These are phyloP conservation scores for Rhinocladiella mackenziei DNA, from an alignment of 2,329 filamentous ascomycete genomes.

Conservation along the genomic window DNA sequence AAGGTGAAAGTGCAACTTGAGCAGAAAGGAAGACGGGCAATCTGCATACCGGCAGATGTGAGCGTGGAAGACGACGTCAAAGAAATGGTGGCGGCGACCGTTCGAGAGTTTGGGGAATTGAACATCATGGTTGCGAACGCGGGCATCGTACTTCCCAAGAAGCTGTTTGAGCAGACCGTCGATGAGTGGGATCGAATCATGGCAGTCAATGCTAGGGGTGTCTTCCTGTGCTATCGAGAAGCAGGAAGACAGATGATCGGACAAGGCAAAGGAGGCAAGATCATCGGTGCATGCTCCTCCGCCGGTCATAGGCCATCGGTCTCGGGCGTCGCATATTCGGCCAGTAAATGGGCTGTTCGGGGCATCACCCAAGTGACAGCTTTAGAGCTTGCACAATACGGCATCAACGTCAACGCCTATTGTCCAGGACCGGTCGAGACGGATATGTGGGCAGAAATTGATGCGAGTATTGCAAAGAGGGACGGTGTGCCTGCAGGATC, in stretches of 20 bases:
- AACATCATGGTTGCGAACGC: slow-evolving; percentile 57
- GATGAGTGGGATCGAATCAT: slow-evolving; percentile 58
- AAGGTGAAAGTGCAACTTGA: slow-evolving; percentile 5
- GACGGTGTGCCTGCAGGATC: slow-evolving; percentile 49
- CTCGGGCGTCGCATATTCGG: slow-evolving; percentile 58
- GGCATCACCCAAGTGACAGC: slow-evolving; percentile 63
- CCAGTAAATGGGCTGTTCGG: slow-evolving; percentile 63
- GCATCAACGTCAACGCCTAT: slow-evolving; percentile 65
- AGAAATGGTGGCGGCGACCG: slow-evolving; percentile 49
- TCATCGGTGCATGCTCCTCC: slow-evolving; percentile 53
- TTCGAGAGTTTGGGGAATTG: slow-evolving; percentile 50
- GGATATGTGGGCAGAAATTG: slow-evolving; percentile 65
- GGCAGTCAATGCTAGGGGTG: slow-evolving; percentile 59
- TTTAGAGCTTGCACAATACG: slow-evolving; percentile 59
- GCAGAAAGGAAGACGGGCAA: slow-evolving; percentile 33
- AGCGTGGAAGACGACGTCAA: slow-evolving; percentile 52
- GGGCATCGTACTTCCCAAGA: slow-evolving; percentile 56
- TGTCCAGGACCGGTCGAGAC: slow-evolving; percentile 65
- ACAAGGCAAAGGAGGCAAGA: slow-evolving; percentile 50
- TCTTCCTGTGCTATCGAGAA: slow-evolving; percentile 61
- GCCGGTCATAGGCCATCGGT: slow-evolving; percentile 53
- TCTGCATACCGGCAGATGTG: slow-evolving; percentile 58
- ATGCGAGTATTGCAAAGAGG: slow-evolving; percentile 53
- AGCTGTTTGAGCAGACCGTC: slow-evolving; percentile 53
- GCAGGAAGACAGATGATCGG: slow-evolving; percentile 63